Percentiles rank a stretch among this genome's conserved stretches.
Evolutionary conservation across 495 filamentous ascomycete genomes (phyloP).

Genomic region (Daldinia loculata): DNA sequence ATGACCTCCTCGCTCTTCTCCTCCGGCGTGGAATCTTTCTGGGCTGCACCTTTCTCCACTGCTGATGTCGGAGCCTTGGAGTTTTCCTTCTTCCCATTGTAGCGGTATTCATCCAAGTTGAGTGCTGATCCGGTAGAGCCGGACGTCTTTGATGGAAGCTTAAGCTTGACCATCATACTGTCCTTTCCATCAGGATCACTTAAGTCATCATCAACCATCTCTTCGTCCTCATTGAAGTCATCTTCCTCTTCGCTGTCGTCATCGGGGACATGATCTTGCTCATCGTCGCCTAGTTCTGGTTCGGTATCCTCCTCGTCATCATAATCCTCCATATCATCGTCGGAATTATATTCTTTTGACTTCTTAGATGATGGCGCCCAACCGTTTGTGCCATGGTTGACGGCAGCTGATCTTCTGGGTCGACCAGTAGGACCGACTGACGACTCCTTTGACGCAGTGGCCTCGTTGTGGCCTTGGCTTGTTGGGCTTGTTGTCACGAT

Average conservation of each 20-base stretch:
- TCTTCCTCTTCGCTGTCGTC: slow-evolving; percentile 61
- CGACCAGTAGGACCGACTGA: slow-evolving; percentile 46
- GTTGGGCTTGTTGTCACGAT: slow-evolving; percentile 49
- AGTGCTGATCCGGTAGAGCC: slow-evolving; percentile 29
- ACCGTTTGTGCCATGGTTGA: slow-evolving; percentile 54
- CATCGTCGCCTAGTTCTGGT: slow-evolving; percentile 69
- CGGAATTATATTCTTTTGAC: slow-evolving; percentile 70
- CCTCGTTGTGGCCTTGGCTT: slow-evolving; percentile 48
- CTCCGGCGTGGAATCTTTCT: slow-evolving; percentile 74
- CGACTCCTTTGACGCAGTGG: slow-evolving; percentile 43
- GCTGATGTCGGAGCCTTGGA: slow-evolving; percentile 6
- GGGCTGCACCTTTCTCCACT: slow-evolving; percentile 47
- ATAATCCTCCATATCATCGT: slow-evolving; percentile 72
- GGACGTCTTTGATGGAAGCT: slow-evolving; percentile 37
- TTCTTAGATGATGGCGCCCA: slow-evolving; percentile 67
- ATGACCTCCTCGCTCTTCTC: slow-evolving; percentile 82
- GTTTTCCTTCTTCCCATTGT: slow-evolving; percentile 26
- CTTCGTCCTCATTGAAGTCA: slow-evolving; percentile 65
- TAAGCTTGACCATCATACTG: slow-evolving; percentile 74
- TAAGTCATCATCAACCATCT: slow-evolving; percentile 62
- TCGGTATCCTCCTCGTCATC: slow-evolving; percentile 66
- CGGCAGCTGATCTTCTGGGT: slow-evolving; percentile 53
- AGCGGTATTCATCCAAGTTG: slow-evolving; percentile 40
- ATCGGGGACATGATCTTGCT: slow-evolving; percentile 60
- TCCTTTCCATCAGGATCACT: slow-evolving; percentile 54